phyloP scores from a whole-genome alignment of 2,329 filamentous ascomycete genomes.

The Dactylellina parvicollis region DNA sequence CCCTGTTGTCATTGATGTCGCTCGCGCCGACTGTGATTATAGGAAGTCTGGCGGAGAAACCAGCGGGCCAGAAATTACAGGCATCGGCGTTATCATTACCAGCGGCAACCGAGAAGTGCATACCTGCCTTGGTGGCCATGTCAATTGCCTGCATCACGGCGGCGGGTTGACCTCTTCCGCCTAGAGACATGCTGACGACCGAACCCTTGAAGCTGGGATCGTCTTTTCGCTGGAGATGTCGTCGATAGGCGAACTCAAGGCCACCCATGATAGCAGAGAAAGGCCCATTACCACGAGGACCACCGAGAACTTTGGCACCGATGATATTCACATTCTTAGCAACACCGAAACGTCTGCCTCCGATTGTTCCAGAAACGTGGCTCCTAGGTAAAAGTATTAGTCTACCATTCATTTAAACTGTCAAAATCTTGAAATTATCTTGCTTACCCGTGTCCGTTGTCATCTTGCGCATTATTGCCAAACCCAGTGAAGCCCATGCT shows the following conservation, averaged over 20 bases:
- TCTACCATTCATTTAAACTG: not conserved
- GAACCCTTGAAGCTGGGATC: slow-evolving; percentile 60
- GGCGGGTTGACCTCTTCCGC: slow-evolving; percentile 62
- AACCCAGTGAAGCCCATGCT: slow-evolving; percentile 60
- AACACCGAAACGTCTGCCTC: slow-evolving; percentile 62
- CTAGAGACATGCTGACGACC: slow-evolving; percentile 70
- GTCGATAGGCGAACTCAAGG: slow-evolving; percentile 63
- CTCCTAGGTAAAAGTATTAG: slow-evolving; percentile 30
- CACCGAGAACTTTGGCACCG: slow-evolving; percentile 64
- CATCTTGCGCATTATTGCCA: slow-evolving; percentile 62
- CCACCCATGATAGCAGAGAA: slow-evolving; percentile 61
- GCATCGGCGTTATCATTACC: slow-evolving; percentile 60
- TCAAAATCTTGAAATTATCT: too few relatives aligned
- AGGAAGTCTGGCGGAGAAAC: slow-evolving; percentile 60
- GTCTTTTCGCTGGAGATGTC: slow-evolving; percentile 63
- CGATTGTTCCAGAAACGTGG: slow-evolving; percentile 57
- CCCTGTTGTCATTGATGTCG: slow-evolving; percentile 59
- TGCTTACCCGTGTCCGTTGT: slow-evolving; percentile 69
- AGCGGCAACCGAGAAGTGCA: slow-evolving; percentile 63
- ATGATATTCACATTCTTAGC: slow-evolving; percentile 64
- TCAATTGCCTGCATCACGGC: slow-evolving; percentile 67
- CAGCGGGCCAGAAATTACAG: slow-evolving; percentile 60
- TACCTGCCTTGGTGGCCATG: slow-evolving; percentile 61
- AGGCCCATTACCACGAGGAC: slow-evolving; percentile 58
- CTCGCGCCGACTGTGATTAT: slow-evolving; percentile 63